These are phyloP conservation scores for Fraxinus xanthoxyloides DNA, from an alignment of 305 asterid genomes.

Conservation along the genomic window DNA sequence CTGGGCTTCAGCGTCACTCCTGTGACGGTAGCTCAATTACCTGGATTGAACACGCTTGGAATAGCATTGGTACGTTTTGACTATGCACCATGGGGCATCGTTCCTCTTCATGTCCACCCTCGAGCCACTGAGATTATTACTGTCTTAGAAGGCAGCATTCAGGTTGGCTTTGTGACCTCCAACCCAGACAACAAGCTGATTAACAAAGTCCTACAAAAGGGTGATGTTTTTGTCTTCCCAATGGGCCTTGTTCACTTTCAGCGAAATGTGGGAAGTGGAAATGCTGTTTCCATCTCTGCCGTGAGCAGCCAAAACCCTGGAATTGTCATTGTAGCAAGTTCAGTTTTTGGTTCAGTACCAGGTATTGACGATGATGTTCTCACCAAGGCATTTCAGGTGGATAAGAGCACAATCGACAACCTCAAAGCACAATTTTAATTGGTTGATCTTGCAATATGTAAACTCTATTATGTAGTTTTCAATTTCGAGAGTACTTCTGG, in stretches of 20 bases:
- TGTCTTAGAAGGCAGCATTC: slow-evolving; percentile 18
- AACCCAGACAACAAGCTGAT: slow-evolving; percentile 20
- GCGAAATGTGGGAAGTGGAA: slow-evolving; percentile 13
- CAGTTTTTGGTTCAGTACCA: not conserved
- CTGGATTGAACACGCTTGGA: slow-evolving; percentile 26
- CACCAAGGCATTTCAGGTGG: slow-evolving; percentile 1
- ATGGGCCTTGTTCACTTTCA: slow-evolving; percentile 24
- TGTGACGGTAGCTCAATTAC: slow-evolving; percentile 12
- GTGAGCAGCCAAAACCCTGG: slow-evolving; percentile 31
- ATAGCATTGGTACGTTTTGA: slow-evolving; percentile 22
- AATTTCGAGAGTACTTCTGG: not conserved
- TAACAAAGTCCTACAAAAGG: slow-evolving; percentile 5
- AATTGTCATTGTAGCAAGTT: slow-evolving; percentile 6
- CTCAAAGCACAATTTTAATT: not conserved
- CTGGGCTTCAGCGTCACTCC: slow-evolving; percentile 16
- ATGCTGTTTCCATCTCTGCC: slow-evolving; percentile 15
- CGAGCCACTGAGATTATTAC: slow-evolving; percentile 27
- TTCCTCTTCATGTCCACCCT: slow-evolving; percentile 25
- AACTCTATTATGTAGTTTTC: not conserved
- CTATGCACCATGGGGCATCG: slow-evolving; percentile 22
- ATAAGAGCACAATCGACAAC: not conserved
- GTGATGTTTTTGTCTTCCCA: slow-evolving; percentile 25
- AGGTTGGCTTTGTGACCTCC: slow-evolving; percentile 25
- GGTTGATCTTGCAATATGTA: not conserved
- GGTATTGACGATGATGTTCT: slow-evolving; percentile 1